Base-by-base conservation (phyloP, 1,139 yeast species). In the Candida tropicalis region DNA sequence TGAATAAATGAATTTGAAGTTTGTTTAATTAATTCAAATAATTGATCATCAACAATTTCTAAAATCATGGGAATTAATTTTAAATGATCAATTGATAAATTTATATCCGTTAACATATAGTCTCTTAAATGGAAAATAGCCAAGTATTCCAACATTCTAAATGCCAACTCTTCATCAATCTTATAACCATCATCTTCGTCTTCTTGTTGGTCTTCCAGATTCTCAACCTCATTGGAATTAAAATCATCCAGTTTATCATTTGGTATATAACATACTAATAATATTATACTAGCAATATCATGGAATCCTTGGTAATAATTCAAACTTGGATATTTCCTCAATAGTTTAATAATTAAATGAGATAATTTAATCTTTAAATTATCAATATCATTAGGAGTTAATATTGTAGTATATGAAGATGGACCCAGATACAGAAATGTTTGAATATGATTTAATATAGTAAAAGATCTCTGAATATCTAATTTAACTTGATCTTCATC, bases 301-400 rank as follows among this genome's bases (percentile, higher is more conserved):
- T 93, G 98, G 59, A 78, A 89, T 0, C 99, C 99, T 63, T 93
- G 99, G 59, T 89, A 93, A 62, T 93, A 93, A 46, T 79, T 70
- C 36, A 91, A 67, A 8, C 63, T 55, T 0, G 91, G 91, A 53
- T 84, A 71, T 25, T 72, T 73, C 25, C 89, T 63, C 18, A 93
- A 67, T 2, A 89, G 69, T 20, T 72, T 68, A 10, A 77, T 63
- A 7, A 90, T 77, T 24, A 87, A 55, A 11, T 63, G 63, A 9
- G 65, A 63, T 29, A 88, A 66, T 18, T 74, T 57, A 5, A 59
- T 59, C 51, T 79, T 75, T 45, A 72, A 55, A 12, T 49, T 54
- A 13, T 59, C 60, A 13, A 71, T 56, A 35, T 72, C 77, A 1
- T 62, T 57, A 3, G 52, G 47, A n/a, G 73, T 63, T 41, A 62